phyloP scores from a whole-genome alignment of 2,329 filamentous ascomycete species.

The Apiospora arundinis region DNA sequence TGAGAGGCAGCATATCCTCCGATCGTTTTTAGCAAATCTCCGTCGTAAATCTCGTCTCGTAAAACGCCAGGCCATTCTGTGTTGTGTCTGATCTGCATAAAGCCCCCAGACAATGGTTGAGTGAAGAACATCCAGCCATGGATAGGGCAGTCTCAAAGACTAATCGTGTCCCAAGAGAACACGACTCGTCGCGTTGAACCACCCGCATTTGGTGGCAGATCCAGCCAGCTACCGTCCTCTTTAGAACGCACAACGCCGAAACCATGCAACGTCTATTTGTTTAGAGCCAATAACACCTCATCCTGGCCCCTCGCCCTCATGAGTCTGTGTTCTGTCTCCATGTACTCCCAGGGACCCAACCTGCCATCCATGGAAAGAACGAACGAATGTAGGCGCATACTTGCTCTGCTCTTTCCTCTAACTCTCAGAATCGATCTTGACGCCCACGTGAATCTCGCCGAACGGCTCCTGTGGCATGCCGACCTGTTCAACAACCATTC shows the following conservation, averaged over 20 bases:
- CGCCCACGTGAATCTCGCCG: constrained; percentile 54
- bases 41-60: not conserved
- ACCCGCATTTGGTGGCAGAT: not conserved
- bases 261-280: not conserved
- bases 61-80: not conserved
- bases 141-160: not conserved
- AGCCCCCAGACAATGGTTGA: not conserved
- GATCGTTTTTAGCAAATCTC: not conserved
- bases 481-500: constrained; percentile 67
- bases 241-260: not conserved
- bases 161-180: not conserved
- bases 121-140: not conserved
- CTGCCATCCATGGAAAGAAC: too few relatives aligned
- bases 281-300: not conserved
- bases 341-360: not conserved
- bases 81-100: not conserved
- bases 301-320: not conserved
- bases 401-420: not conserved
- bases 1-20: constrained; percentile 11
- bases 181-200: not conserved
- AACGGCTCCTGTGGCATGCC: constrained; percentile 47
- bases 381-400: too few relatives aligned
- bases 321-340: not conserved
- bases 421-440: constrained; percentile 33
- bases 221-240: not conserved